Conservation (phyloP, 768 basidiomycete species). For the Mycena sanguinolenta region DNA sequence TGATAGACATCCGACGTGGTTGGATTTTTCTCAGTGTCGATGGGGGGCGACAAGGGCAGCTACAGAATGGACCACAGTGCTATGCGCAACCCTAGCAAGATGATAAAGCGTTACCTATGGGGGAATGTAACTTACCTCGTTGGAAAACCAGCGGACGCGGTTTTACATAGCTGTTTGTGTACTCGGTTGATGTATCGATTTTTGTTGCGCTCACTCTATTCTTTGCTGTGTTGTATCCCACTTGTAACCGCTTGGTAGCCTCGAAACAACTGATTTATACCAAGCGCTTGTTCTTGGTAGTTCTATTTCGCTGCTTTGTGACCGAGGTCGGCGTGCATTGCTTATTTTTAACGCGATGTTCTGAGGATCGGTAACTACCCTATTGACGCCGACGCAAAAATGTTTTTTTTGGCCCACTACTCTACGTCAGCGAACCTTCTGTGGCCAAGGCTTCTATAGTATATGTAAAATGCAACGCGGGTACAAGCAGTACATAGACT, state of each 20-base stretch:
- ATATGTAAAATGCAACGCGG: conserved; percentile 1
- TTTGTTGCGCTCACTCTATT: background rate
- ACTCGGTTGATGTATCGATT: background rate
- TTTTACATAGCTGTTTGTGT: no score
- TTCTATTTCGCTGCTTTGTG: background rate
- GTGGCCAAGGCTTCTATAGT: conserved; percentile 9
- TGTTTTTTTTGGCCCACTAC: conserved; percentile 9
- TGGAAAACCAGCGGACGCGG: no score
- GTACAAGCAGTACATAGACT: background rate
- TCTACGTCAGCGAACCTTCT: conserved; percentile 2
- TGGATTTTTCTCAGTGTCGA: no score
- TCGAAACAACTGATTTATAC: background rate
- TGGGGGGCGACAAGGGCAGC: no score
- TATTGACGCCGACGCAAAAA: conserved; percentile 11
- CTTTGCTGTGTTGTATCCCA: background rate
- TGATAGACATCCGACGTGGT: no score
- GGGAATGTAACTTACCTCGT: no score
- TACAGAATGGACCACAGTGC: no score
- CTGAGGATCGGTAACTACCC: conserved; percentile 1
- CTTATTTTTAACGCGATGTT: background rate
- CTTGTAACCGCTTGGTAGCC: background rate
- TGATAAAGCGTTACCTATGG: no score
- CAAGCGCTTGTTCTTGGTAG: background rate
- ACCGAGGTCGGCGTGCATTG: background rate
- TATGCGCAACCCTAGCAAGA: no score